A percentile compares a stretch with the other conserved stretches of the same genome.
Conservation (phyloP, 2,329 filamentous ascomycete genomes). For the Ampelomyces quisqualis region DNA sequence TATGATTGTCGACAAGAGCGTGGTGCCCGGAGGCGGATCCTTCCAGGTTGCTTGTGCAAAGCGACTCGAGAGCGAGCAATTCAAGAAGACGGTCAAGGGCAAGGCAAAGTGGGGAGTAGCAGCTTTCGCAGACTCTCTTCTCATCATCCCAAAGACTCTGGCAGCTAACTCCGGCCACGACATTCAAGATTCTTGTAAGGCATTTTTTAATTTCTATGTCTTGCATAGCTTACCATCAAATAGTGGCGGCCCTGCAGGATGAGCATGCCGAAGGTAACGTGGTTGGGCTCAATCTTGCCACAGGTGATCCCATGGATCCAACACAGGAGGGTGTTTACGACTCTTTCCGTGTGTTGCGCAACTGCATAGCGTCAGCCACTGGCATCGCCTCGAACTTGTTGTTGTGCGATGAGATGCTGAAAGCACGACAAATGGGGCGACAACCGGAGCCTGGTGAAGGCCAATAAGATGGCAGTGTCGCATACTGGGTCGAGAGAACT, state of each 20-base stretch:
- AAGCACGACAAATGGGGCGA: slow-evolving; percentile 86
- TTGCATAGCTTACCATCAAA: slow-evolving; percentile 15
- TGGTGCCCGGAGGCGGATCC: slow-evolving; percentile 89
- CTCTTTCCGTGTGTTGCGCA: slow-evolving; percentile 91
- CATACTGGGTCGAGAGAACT: not conserved
- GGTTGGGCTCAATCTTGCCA: slow-evolving; percentile 82
- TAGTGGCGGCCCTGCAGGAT: slow-evolving; percentile 84
- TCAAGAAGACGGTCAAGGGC: slow-evolving; percentile 89
- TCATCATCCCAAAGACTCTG: slow-evolving; percentile 96
- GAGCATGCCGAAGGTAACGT: slow-evolving; percentile 80
- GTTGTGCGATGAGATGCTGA: slow-evolving; percentile 94
- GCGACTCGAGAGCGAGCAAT: slow-evolving; percentile 82
- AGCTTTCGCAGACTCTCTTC: slow-evolving; percentile 90
- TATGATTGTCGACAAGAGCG: slow-evolving; percentile 97
- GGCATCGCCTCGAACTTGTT: slow-evolving; percentile 94
- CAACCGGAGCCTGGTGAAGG: slow-evolving; percentile 20
- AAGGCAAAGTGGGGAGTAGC: slow-evolving; percentile 96
- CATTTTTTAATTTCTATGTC: too few species aligned
- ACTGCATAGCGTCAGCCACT: slow-evolving; percentile 89
- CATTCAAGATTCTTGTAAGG: slow-evolving; percentile 90
- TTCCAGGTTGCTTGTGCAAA: slow-evolving; percentile 93
- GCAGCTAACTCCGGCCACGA: slow-evolving; percentile 96
- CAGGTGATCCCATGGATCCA: slow-evolving; percentile 93
- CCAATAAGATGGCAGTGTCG: slow-evolving; percentile 15
- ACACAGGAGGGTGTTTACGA: slow-evolving; percentile 91